Conservation (phyloP, 805 yeast genomes). For the Vanderwaltozyma yarrowii region DNA sequence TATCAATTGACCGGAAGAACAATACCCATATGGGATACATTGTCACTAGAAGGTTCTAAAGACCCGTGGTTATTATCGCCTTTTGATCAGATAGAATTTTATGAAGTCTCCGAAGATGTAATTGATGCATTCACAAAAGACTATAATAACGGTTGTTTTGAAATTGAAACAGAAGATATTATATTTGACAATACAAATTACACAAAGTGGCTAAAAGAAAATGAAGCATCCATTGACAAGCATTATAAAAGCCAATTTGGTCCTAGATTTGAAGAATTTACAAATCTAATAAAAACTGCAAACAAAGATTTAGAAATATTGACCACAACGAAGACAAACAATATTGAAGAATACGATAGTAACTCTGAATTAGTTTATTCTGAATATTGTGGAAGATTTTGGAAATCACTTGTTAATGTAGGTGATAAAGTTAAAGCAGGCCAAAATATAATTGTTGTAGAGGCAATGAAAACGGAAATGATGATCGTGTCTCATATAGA, state of each 20-base stretch:
- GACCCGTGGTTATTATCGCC: constrained; percentile 88
- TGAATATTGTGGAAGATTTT: constrained; percentile 93
- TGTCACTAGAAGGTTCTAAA: constrained; percentile 54
- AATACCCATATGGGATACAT: constrained; percentile 95
- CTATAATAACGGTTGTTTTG: constrained; percentile 69
- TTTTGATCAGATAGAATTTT: constrained; percentile 91
- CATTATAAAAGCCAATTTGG: constrained; percentile 63
- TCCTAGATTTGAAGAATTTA: constrained; percentile 78
- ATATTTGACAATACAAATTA: constrained; percentile 79
- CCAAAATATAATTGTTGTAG: constrained; percentile 79
- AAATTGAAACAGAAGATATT: constrained; percentile 62
- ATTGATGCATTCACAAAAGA: constrained; percentile 62
- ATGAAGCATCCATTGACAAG: constrained; percentile 60
- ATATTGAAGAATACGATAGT: constrained; percentile 56
- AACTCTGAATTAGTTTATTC: constrained; percentile 80
- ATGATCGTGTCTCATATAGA: constrained; percentile 58
- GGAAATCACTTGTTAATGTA: constrained; percentile 79
- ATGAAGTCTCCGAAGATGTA: constrained; percentile 81
- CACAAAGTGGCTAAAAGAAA: constrained; percentile 63
- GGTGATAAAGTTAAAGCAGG: constrained; percentile 69
- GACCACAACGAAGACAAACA: constrained; percentile 35
- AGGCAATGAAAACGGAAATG: constrained; percentile 99
- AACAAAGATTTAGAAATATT: constrained; percentile 59
- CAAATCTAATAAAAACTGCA: constrained; percentile 68
- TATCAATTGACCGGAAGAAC: constrained; percentile 95